Conservation (phyloP, 768 basidiomycete species). For the Russula sp. region DNA sequence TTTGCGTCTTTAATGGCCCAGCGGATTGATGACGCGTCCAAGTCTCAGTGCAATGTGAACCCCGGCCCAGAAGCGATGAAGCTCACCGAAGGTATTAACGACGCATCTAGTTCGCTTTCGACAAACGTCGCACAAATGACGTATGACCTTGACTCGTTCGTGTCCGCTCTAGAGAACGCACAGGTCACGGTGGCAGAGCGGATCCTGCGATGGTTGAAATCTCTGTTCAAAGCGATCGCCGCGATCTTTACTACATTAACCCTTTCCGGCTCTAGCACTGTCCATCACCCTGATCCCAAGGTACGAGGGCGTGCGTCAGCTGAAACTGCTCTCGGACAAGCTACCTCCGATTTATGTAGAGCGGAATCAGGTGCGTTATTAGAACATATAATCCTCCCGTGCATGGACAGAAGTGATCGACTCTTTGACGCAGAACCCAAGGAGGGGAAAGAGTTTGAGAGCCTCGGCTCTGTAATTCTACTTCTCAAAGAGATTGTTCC, state of each 20-base stretch:
- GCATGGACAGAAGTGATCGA: not conserved
- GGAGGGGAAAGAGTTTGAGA: slow-evolving; percentile 9
- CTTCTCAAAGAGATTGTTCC: slow-evolving; percentile 21
- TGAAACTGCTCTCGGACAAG: slow-evolving; percentile 14
- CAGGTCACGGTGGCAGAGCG: not conserved
- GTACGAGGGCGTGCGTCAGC: not conserved
- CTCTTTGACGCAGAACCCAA: not conserved
- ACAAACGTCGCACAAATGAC: slow-evolving; percentile 9
- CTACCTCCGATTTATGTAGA: slow-evolving; percentile 7
- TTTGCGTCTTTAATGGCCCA: slow-evolving; percentile 18
- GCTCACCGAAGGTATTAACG: slow-evolving; percentile 18
- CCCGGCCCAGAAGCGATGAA: slow-evolving; percentile 11
- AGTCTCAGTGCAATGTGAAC: slow-evolving; percentile 16
- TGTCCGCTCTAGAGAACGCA: slow-evolving; percentile 14
- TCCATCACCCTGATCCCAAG: no score
- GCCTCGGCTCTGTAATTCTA: slow-evolving; percentile 11
- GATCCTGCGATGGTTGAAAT: slow-evolving; percentile 20
- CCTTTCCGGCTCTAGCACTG: no score
- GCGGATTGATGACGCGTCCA: slow-evolving; percentile 20
- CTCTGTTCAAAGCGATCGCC: slow-evolving; percentile 18
- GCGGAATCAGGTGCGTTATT: slow-evolving; percentile 9
- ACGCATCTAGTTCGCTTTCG: slow-evolving; percentile 16
- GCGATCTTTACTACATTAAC: slow-evolving; percentile 7
- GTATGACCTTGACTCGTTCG: slow-evolving; percentile 7
- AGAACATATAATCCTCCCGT: not conserved